These are phyloP conservation scores for Saxophila tyrrhenica DNA, from an alignment of 495 filamentous ascomycete genomes.

Conservation along the genomic window DNA sequence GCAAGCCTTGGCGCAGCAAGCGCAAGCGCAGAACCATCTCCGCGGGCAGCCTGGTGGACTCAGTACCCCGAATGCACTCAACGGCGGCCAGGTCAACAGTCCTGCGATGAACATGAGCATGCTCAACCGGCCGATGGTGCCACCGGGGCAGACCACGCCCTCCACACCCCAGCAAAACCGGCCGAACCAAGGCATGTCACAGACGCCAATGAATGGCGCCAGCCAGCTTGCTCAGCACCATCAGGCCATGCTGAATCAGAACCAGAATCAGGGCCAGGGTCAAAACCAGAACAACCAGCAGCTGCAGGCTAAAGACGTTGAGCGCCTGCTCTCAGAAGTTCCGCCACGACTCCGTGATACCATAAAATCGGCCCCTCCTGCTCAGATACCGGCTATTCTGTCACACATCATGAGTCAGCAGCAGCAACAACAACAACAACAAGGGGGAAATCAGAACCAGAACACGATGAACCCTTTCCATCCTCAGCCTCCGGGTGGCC, in stretches of 20 bases:
- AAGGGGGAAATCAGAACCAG: too few relatives aligned
- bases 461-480: too few relatives aligned
- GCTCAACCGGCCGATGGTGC: conserved; percentile 48
- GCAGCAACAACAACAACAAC: too few relatives aligned
- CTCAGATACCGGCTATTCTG: neutral
- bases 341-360: neutral
- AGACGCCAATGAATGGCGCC: conserved; percentile 10
- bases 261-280: neutral
- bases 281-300: too few relatives aligned
- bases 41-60: conserved; percentile 39
- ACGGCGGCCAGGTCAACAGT: conserved; percentile 31
- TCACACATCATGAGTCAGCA: neutral
- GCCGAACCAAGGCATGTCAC: neutral
- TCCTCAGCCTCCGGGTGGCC: too few relatives aligned
- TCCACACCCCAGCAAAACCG: conserved; percentile 14
- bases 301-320: neutral
- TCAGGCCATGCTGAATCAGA: conserved; percentile 16
- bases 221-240: conserved; percentile 13
- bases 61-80: conserved; percentile 33
- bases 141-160: conserved; percentile 17
- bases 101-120: conserved; percentile 37
- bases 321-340: neutral
- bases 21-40: conserved; percentile 33
- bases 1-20: conserved; percentile 32
- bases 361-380: neutral